These are phyloP conservation scores for Leccinum barrowsii DNA, from an alignment of 768 basidiomycete species.

Conservation along the genomic window DNA sequence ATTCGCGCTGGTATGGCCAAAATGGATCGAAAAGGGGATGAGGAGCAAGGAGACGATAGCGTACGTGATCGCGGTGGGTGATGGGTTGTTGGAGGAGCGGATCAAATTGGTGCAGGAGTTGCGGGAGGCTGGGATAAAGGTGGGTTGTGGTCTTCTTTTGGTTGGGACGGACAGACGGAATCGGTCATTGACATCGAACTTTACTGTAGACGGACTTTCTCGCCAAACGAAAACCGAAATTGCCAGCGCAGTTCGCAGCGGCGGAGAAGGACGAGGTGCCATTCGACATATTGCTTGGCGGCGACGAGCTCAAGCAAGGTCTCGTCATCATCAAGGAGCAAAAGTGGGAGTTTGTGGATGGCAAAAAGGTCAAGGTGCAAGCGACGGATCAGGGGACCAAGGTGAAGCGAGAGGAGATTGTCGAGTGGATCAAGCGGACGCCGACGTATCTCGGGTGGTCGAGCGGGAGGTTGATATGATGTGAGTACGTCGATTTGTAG, in stretches of 20 bases:
- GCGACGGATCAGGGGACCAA: slow-evolving; percentile 61
- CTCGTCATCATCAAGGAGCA: slow-evolving; percentile 92
- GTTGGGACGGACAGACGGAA: background rate
- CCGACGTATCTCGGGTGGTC: slow-evolving; percentile 30
- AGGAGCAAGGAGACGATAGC: slow-evolving; percentile 91
- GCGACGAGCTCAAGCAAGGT: slow-evolving; percentile 79
- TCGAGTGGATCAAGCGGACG: slow-evolving; percentile 56
- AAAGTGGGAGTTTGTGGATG: slow-evolving; percentile 70
- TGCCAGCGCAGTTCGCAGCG: slow-evolving; percentile 80
- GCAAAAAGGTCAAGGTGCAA: slow-evolving; percentile 62
- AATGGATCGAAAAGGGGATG: slow-evolving; percentile 75
- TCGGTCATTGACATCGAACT: background rate
- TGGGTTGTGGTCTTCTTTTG: slow-evolving; percentile 21
- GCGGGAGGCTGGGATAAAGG: slow-evolving; percentile 86
- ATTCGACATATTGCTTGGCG: slow-evolving; percentile 89
- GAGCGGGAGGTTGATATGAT: slow-evolving; percentile 28
- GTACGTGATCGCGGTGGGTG: slow-evolving; percentile 89
- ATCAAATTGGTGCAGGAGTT: slow-evolving; percentile 76
- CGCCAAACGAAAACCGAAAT: slow-evolving; percentile 89
- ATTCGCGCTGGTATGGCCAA: slow-evolving; percentile 87
- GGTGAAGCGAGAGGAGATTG: slow-evolving; percentile 58
- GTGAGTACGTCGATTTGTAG: background rate
- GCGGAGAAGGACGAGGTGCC: slow-evolving; percentile 92
- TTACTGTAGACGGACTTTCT: slow-evolving; percentile 77
- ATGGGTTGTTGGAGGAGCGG: slow-evolving; percentile 83